A percentile compares a stretch with the other conserved stretches of the same genome.
These are phyloP conservation scores for Spiraea crenata DNA, from an alignment of 331 rosid genomes.

Conservation along the genomic window DNA sequence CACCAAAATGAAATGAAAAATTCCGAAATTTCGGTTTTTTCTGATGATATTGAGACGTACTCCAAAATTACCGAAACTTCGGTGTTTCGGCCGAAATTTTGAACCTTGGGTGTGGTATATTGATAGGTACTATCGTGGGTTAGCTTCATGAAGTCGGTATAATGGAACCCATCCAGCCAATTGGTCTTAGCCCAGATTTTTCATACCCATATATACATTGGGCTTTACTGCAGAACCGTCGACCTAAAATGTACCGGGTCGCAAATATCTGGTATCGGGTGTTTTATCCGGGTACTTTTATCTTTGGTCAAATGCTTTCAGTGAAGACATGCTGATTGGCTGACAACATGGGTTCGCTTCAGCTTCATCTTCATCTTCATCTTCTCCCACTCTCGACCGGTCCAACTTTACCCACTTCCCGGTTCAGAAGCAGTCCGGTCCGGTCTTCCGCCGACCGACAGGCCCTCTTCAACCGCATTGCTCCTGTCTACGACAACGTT, in stretches of 20 bases:
- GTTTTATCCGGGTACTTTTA: background rate
- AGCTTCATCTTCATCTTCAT: slow-evolving; percentile 23
- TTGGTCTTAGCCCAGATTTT: too few relatives aligned
- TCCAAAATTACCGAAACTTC: too few relatives aligned
- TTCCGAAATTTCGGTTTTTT: too few relatives aligned
- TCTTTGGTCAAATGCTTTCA: background rate
- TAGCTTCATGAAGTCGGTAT: too few relatives aligned
- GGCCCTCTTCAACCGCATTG: slow-evolving; percentile 72
- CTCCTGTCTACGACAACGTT: slow-evolving; percentile 77
- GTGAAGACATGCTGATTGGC: background rate
- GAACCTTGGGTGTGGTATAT: too few relatives aligned
- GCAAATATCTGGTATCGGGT: background rate
- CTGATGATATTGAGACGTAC: too few relatives aligned
- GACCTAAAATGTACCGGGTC: background rate
- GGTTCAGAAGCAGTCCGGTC: slow-evolving; percentile 29
- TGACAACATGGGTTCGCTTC: slow-evolving; percentile 25
- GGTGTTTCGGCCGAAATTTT: too few relatives aligned
- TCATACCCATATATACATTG: too few relatives aligned
- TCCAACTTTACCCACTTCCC: slow-evolving; percentile 18
- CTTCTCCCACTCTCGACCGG: slow-evolving; percentile 27
- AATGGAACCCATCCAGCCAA: too few relatives aligned
- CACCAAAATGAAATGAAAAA: too few relatives aligned
- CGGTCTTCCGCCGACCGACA: slow-evolving; percentile 54
- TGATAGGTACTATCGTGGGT: too few relatives aligned
- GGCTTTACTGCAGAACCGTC: too few relatives aligned